Evolutionary conservation across 352 stramenopile genomes (phyloP), one percentile per base, ranked within the genome.

Genomic region (Phytophthora agathidicida): DNA sequence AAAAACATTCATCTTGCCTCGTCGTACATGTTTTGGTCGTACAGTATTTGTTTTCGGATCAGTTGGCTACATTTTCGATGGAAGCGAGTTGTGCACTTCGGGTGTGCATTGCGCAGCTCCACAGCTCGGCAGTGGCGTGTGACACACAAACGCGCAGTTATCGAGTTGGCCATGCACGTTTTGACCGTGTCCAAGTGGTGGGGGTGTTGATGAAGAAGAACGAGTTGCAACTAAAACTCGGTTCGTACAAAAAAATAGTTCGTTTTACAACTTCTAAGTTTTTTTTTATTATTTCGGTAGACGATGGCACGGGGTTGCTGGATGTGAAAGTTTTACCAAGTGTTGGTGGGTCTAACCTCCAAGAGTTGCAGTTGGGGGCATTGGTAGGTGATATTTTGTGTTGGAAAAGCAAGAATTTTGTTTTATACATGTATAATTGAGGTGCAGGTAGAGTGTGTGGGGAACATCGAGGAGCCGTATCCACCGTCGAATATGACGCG

Each of bases 361-460:
- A 56, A 32, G 32, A 70, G 33, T 35, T 84, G 24, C 20, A 47
- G 5, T 38, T 51, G 9, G 74, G 74, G 3, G 59, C 60, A 46
- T 47, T 84, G 61, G 74, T 83, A 48, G 22, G 53, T 23, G 4
- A 1, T 14, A 8, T 17, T 45, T 30, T 10, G 11, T 27, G 13
- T 20, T 36, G 13, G 10, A 24, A 17, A n/a, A 14, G 28, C 16
- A 42, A 24, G 14, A 19, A 14, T 52, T 14, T 28, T 13, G 20
- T 26, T n/a, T 67, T n/a, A 53, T 35, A n/a, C n/a, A n/a, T n/a
- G n/a, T 13, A 13, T 19, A 26, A 19, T 47, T 22, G 49, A 7
- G 11, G 11, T 60, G 19, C 10, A 84, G 74, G 50, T 84, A 9
- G 71, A 81, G 38, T 81, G 74, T 20, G 26, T 80, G 3, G 74